Evolutionary conservation across 2,329 filamentous ascomycete species (phyloP).

Genomic region (Aspergillus sp.): DNA sequence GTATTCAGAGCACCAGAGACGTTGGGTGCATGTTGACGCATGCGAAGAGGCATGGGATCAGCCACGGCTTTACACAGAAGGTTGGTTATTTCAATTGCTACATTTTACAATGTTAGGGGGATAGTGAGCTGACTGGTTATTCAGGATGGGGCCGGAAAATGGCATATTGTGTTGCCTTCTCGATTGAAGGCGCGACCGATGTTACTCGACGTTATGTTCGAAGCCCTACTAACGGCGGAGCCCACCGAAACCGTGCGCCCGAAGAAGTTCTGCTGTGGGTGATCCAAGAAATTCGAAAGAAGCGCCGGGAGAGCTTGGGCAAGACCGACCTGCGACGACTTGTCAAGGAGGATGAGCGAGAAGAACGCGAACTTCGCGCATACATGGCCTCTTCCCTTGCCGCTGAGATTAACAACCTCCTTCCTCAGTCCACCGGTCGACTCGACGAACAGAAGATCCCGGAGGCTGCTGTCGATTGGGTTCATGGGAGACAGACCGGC

Average conservation of each 20-base stretch:
- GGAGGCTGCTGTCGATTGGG: slow-evolving; percentile 14
- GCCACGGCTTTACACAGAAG: slow-evolving; percentile 82
- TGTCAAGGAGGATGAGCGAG: slow-evolving; percentile 42
- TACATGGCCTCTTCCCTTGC: slow-evolving; percentile 40
- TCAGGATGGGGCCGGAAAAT: slow-evolving; percentile 87
- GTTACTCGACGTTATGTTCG: slow-evolving; percentile 59
- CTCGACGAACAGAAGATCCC: slow-evolving; percentile 36
- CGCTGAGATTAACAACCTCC: slow-evolving; percentile 37
- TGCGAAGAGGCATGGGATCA: slow-evolving; percentile 96
- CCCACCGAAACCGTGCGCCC: slow-evolving; percentile 68
- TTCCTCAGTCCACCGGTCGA: slow-evolving; percentile 23
- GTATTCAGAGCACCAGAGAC: slow-evolving; percentile 84
- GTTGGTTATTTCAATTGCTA: slow-evolving; percentile 31
- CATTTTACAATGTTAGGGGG: background rate
- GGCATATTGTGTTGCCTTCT: slow-evolving; percentile 95
- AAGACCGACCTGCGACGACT: slow-evolving; percentile 58
- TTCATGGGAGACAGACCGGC: no score
- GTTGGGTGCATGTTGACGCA: slow-evolving; percentile 94
- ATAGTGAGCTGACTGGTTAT: slow-evolving; percentile 4
- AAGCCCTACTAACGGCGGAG: slow-evolving; percentile 48
- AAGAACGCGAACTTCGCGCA: slow-evolving; percentile 39
- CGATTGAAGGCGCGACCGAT: slow-evolving; percentile 69
- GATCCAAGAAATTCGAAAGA: slow-evolving; percentile 78
- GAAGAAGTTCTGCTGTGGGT: slow-evolving; percentile 89
- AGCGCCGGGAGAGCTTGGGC: slow-evolving; percentile 72